Percentiles rank a stretch among this genome's conserved stretches.
Evolutionary conservation across 2,329 filamentous ascomycete genomes (phyloP).

Genomic region (Macroventuria anomochaeta): DNA sequence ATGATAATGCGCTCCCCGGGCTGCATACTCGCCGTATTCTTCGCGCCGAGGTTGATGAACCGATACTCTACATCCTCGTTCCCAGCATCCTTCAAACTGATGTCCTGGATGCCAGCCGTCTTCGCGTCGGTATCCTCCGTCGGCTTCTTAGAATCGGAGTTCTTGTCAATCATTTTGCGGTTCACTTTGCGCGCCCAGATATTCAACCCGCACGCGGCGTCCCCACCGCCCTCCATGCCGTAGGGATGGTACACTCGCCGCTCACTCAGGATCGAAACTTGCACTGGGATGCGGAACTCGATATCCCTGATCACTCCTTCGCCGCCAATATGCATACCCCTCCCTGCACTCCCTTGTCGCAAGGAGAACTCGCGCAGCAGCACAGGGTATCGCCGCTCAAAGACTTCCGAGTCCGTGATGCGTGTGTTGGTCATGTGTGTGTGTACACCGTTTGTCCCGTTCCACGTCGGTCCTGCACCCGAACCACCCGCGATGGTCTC

Average conservation of each 20-base stretch:
- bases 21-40: slow-evolving; percentile 80
- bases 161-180: slow-evolving; percentile 27
- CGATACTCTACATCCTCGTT: slow-evolving; percentile 61
- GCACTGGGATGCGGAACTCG: slow-evolving; percentile 78
- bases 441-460: slow-evolving; percentile 78
- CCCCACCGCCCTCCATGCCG: slow-evolving; percentile 81
- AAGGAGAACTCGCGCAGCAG: slow-evolving; percentile 74
- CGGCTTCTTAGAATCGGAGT: slow-evolving; percentile 30
- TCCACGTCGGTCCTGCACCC: slow-evolving; percentile 75
- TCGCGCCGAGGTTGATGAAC: slow-evolving; percentile 75
- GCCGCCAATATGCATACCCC: slow-evolving; percentile 72
- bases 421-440: slow-evolving; percentile 87
- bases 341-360: slow-evolving; percentile 67
- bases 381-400: slow-evolving; percentile 79
- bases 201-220: slow-evolving; percentile 80
- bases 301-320: slow-evolving; percentile 81
- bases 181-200: slow-evolving; percentile 79
- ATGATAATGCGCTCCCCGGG: slow-evolving; percentile 80
- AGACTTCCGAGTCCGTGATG: slow-evolving; percentile 81
- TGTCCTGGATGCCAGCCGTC: slow-evolving; percentile 50
- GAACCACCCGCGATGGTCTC: slow-evolving; percentile 82
- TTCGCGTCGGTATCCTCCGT: slow-evolving; percentile 38
- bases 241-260: slow-evolving; percentile 78
- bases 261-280: slow-evolving; percentile 81
- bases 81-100: background rate